Base-by-base conservation (phyloP, 495 filamentous ascomycete species). In the Xylaria scruposa region DNA sequence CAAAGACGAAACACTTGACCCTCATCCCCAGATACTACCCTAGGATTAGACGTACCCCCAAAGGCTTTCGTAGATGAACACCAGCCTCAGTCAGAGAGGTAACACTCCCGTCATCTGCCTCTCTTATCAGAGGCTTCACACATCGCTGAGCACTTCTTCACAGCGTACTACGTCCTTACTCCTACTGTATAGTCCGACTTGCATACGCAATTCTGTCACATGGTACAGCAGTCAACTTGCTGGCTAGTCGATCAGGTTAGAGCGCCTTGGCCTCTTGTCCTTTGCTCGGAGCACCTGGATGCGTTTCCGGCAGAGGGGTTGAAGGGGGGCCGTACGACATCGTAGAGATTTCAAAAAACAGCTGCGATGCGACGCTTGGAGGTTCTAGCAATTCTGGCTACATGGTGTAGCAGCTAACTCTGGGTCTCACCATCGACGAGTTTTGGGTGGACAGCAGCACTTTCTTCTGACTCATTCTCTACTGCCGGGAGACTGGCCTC, bases 401-500 rank as follows among this genome's bases (percentile, higher is more conserved):
- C 58, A 70, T 54, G 54, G 53, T 54, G 68, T 59, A 49, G 44
- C 44, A 60, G 40, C 5, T 49, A 15, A 15, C 54, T 49, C 54
- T 70, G 49, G 44, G 67, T 26, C 58, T 63, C 12, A 21, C 33
- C 29, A 44, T 40, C 58, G 17, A 15, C 56, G 19, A 13, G 42
- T 46, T 3, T 12, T 38, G 59, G 19, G 58, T 58, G 68, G 68
- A 58, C 15, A 21, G n/a, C 44, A 19, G 10, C 31, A 44, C 46
- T 38, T 31, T 49, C 68, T 44, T 56, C 59, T 70, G 42, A 38
- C 56, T 64, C 40, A 31, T 70, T 64, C 36, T 70, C 68, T 51
- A 70, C 70, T 72, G 70, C 62, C 70, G 70, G 67, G 36, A 59
- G 70, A 72, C 63, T 58, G 70, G 70, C 70, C 70, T 72, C 63